Evolutionary conservation across 306 rosid species (phyloP), one percentile per base, ranked within the genome.

Genomic region (Citrullus colocynthis): DNA sequence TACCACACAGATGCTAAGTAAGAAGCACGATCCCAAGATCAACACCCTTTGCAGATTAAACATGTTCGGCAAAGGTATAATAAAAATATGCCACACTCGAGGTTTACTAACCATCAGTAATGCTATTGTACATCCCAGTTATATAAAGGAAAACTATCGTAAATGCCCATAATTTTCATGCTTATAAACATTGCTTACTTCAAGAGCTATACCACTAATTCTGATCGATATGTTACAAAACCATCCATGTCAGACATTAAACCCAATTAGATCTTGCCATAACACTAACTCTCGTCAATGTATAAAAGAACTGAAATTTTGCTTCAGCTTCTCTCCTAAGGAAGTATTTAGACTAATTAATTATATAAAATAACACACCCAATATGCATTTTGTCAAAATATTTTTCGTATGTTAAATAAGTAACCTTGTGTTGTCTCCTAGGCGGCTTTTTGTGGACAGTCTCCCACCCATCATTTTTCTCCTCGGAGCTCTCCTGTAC

Each of bases 381-480:
- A 73, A 58, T 81, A 75, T 58, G 61, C 74, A 77, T 73, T 57
- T 34, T 55, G 34, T 74, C 56, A 54, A 70, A 54, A 44, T 52
- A 54, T 73, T 77, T 32, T 32, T 56, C 36, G 32, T 52, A 81
- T 37, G 72, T 63, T 55, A 77, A 81, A 9, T 44, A 44, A 24
- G 57, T 56, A 80, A 94, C 97, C 98, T 94, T 90, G 87, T 90
- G 95, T 64, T 60, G 74, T 75, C 13, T 71, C 85, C 88, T 87
- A 54, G 82, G 86, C 78, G 90, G 85, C 85, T 87, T 90, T 83
- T 78, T 86, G 48, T 89, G 85, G 28, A 94, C 96, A 79, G 90
- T 90, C 82, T 92, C 88, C 98, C 98, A 94, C 79, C 92, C 93
- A 73, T 86, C 97, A 34, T 78, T 69, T 59, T 82, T 82, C 81